Evolutionary conservation across 192 early-diverging fungal species (phyloP), one percentile per base, ranked within the genome.

Genomic region (Entomortierella beljakovae): DNA sequence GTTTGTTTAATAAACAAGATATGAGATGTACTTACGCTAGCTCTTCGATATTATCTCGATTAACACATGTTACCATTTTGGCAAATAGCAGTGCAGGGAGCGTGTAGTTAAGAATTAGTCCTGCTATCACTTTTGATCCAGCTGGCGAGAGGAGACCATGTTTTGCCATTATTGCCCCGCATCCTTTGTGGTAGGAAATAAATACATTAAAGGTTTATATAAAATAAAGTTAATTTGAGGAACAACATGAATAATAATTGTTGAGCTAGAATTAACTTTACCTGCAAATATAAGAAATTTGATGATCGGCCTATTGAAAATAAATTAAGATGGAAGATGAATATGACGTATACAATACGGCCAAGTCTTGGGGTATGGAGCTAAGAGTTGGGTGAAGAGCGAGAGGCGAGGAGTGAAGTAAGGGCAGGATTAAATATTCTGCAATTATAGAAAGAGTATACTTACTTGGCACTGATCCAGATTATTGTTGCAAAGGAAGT

Each of bases 51-150:
- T 77, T 77, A 11, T 69, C 54, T 28, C 32, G 11, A 35, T 25
- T 64, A 34, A 77, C 74, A 42, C 66, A 68, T 11, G 66, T 53
- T 6, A 77, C 13, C 74, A 77, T 77, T 46, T 77, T 77, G 20
- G 74, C 65, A 58, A 77, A 77, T 34, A 77, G 60, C 25, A 77
- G 74, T 3, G 74, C 66, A 7, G 74, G 74, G 8, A 77, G 66
- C 6, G 66, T 69, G 40, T 77, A 77, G 49, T 77, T 77, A 22
- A 77, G 61, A 46, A 77, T 68, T 22, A 77, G 23, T 16, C 66
- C 74, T 23, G 74, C 74, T 1, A 77, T 61, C 9, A 68, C 74
- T 48, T 77, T 77, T 60, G 66, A 52, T 0, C 66, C 74, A 26
- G 74, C 74, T 9, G 74, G 74, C 20, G 65, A 56, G 28, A 77